Conservation (phyloP, 2,329 filamentous ascomycete genomes). For the Clathrospora elynae region DNA sequence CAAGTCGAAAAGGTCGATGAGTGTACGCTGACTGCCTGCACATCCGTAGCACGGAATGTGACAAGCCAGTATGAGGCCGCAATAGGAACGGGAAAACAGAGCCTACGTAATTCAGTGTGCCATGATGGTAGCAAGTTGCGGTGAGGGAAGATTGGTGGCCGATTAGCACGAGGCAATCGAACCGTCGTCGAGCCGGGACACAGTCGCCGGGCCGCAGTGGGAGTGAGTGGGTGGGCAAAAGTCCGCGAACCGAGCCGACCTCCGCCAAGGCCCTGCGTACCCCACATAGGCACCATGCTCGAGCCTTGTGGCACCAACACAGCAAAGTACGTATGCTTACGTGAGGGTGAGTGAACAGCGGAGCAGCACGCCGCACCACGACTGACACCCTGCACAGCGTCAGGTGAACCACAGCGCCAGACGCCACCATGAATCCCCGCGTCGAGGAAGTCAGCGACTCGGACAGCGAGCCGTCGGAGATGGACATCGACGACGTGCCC, state of each 20-base stretch:
- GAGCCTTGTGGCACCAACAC: too few species aligned
- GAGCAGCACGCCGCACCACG: background rate
- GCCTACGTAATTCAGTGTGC: constrained; percentile 1
- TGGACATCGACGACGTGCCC: constrained; percentile 84
- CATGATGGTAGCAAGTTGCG: constrained; percentile 9
- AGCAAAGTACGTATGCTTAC: too few species aligned
- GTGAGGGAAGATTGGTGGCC: constrained; percentile 6
- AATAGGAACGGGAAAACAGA: background rate
- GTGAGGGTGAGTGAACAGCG: too few species aligned
- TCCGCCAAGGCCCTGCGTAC: too few species aligned
- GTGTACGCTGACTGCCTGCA: constrained; percentile 1
- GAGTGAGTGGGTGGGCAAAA: too few species aligned
- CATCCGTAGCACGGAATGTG: constrained; percentile 1
- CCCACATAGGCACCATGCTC: too few species aligned
- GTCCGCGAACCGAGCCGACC: too few species aligned
- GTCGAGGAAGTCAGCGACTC: constrained; percentile 92
- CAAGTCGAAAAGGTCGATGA: too few species aligned
- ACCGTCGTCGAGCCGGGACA: too few species aligned
- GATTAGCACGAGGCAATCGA: too few species aligned
- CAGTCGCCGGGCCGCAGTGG: too few species aligned
- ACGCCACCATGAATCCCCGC: constrained; percentile 63
- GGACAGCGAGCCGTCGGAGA: constrained; percentile 67
- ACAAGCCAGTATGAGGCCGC: background rate
- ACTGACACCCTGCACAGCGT: constrained; percentile 44
- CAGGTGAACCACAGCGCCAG: background rate